Base-by-base conservation (phyloP, 345 rosid genomes). In the Carallia pectinifolia region DNA sequence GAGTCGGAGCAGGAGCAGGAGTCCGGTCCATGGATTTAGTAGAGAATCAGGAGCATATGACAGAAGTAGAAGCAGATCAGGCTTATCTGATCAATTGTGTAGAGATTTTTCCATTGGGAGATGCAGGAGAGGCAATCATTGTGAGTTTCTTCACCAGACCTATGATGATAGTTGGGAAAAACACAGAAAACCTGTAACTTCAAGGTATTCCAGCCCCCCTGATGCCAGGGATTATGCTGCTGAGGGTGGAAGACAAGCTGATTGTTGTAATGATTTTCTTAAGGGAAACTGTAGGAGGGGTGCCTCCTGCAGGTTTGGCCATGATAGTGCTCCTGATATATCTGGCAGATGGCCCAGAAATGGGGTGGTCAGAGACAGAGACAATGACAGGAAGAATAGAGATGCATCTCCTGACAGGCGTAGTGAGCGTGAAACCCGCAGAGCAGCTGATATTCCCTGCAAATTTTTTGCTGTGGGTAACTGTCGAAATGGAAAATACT, bases 401-500 rank as follows among this genome's bases (percentile, higher is more conserved):
- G 77, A 75, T 68, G 66, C 55, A 52, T 77, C 83, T 68, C 68
- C 50, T 52, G 90, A 81, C 64, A 76, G 77, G 68, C 76, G 53
- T 65, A 69, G 72, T 77, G 90, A 82, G 62, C 85, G 77, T 64
- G 86, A 73, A 75, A 62, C 76, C 67, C 82, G 78, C n/a, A 77
- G 83, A 79, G 79, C 81, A 58, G 68, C 66, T 1, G 84, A 81
- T 59, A 71, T 86, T 68, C 90, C 91, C 19, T 93, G 98, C 88
- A 93, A 81, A 77, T 90, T 79, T 78, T 90, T 85, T 73, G 90
- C 96, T 67, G 85, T 84, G 4, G 99, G 99, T 55, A 81, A 78
- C 70, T 95, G 99, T 83, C 90, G 93, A 71, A 89, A 86, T 75
- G 97, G 96, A 17, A 84, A 81, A 34, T 67, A 78, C 75, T 95